Conservation (phyloP, 176 grass and related monocot genomes). For the Eragrostis curvula region DNA sequence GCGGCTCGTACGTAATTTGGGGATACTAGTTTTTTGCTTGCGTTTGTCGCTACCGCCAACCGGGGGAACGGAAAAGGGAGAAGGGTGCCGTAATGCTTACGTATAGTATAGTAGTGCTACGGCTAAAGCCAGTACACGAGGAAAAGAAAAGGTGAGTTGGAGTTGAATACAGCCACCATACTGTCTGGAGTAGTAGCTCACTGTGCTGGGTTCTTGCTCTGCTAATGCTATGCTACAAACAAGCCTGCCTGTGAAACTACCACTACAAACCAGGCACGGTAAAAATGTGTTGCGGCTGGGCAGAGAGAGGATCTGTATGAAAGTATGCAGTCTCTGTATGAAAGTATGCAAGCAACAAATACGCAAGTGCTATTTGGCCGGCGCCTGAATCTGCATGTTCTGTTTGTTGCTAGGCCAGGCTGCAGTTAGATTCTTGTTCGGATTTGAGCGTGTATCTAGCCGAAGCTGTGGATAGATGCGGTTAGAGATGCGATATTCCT, state of each 20-base stretch:
- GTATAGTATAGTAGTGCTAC: too few species aligned
- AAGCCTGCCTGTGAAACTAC: too few species aligned
- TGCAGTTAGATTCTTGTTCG: not conserved
- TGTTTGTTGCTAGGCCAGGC: not conserved
- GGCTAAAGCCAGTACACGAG: not conserved
- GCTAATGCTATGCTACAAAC: not conserved
- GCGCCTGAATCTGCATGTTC: not conserved
- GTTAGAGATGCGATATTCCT: not conserved
- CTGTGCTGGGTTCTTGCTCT: not conserved
- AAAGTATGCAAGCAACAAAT: not conserved
- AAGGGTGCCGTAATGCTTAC: slow-evolving; percentile 47
- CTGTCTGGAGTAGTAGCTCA: not conserved
- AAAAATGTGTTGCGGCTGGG: slow-evolving; percentile 6
- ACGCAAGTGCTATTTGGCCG: not conserved
- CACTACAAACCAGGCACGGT: not conserved
- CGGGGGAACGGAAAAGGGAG: not conserved
- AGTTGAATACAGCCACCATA: not conserved
- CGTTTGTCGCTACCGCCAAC: slow-evolving; percentile 19
- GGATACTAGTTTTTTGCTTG: not conserved
- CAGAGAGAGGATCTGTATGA: not conserved
- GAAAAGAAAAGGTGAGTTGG: not conserved
- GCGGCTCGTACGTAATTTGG: not conserved
- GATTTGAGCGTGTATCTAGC: not conserved
- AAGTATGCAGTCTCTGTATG: not conserved
- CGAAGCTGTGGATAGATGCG: not conserved